A percentile compares a stretch with the other conserved stretches of the same genome.
phyloP scores from a whole-genome alignment of 2,329 filamentous ascomycete species.

The Dothideomycetes sp. region DNA sequence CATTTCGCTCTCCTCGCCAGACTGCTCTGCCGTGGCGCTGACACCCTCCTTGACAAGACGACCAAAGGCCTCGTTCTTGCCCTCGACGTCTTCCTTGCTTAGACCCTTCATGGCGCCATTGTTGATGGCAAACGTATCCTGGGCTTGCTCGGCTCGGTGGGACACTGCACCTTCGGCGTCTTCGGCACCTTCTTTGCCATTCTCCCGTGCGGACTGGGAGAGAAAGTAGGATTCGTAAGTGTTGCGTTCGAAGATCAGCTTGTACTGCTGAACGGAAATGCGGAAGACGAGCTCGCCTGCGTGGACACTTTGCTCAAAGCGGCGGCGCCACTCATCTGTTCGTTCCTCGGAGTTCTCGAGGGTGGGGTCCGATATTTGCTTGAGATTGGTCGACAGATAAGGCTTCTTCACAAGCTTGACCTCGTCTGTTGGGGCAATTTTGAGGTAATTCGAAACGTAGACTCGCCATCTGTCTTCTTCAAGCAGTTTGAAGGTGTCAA shows the following conservation, averaged over 20 bases:
- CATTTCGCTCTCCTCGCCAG: constrained; percentile 10
- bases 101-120: constrained; percentile 36
- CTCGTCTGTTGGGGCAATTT: constrained; percentile 65
- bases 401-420: constrained; percentile 20
- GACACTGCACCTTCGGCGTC: constrained; percentile 22
- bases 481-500: constrained; percentile 62
- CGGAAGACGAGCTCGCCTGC: constrained; percentile 33
- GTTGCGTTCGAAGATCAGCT: constrained; percentile 29
- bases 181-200: constrained; percentile 22
- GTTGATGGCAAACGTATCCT: constrained; percentile 32
- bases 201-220: constrained; percentile 22
- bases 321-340: constrained; percentile 8
- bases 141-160: constrained; percentile 24
- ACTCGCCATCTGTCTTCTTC: constrained; percentile 70
- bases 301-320: constrained; percentile 17
- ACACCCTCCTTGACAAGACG: constrained; percentile 13
- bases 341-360: constrained; percentile 6
- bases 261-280: constrained; percentile 32
- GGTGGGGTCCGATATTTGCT: constrained; percentile 23
- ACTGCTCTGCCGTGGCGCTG: constrained; percentile 9
- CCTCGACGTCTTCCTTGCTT: constrained; percentile 35
- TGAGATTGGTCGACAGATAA: constrained; percentile 28
- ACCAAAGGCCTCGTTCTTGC: constrained; percentile 23
- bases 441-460: constrained; percentile 86
- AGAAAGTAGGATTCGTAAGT: constrained; percentile 33